Evolutionary conservation across 768 basidiomycete genomes (phyloP).

Genomic region (Lactifluus hygrophoroides): DNA sequence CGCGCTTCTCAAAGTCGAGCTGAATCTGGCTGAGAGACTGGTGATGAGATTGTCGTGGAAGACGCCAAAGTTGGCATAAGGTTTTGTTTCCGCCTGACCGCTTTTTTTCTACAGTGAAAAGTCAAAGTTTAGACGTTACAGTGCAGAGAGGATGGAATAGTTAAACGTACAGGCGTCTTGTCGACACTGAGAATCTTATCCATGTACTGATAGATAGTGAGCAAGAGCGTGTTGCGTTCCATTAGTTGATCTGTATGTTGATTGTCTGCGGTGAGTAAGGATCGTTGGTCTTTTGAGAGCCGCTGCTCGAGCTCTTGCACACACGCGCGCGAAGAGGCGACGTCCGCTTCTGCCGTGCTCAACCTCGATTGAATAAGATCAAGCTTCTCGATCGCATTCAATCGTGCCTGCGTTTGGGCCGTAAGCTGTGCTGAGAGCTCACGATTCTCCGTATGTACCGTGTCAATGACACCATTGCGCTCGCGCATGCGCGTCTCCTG

Average conservation of each 20-base stretch:
- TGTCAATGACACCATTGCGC: conserved; percentile 65
- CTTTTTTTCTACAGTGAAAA: conserved; percentile 52
- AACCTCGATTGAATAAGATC: conserved; percentile 56
- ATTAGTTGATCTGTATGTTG: conserved; percentile 89
- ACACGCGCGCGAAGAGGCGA: conserved; percentile 47
- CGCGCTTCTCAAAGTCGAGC: conserved; percentile 75
- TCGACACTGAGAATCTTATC: conserved; percentile 90
- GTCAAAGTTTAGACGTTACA: neutral
- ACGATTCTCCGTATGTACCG: conserved; percentile 67
- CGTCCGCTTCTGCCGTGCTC: conserved; percentile 62
- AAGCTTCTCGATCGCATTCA: conserved; percentile 87
- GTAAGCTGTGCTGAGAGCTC: conserved; percentile 75
- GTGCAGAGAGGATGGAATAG: neutral
- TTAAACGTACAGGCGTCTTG: conserved; percentile 60
- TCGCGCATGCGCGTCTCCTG: conserved; percentile 58
- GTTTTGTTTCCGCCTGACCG: conserved; percentile 75
- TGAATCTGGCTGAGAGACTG: conserved; percentile 76
- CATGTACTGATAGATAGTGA: conserved; percentile 92
- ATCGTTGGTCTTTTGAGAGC: conserved; percentile 73
- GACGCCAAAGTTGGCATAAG: conserved; percentile 86
- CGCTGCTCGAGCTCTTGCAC: conserved; percentile 71
- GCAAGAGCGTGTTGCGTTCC: conserved; percentile 82
- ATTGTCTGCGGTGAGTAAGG: conserved; percentile 58
- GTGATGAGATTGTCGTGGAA: conserved; percentile 93
- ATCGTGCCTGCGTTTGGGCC: conserved; percentile 75